A percentile compares a stretch with the other conserved stretches of the same genome.
These are phyloP conservation scores for Coemansia brasiliensis DNA, from an alignment of 192 early-diverging fungal species.

Conservation along the genomic window DNA sequence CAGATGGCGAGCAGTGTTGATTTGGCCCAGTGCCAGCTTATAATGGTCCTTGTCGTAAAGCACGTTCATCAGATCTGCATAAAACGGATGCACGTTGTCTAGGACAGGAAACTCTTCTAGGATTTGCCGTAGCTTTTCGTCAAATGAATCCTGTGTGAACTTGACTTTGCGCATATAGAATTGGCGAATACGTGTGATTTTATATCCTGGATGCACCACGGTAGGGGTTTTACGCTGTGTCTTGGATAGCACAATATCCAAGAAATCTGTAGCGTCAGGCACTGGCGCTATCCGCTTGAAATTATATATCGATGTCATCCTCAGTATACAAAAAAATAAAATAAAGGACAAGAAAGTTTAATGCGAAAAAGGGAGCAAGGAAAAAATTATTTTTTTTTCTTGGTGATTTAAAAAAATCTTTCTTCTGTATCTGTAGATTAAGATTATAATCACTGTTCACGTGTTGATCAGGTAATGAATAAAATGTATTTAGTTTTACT, in stretches of 20 bases:
- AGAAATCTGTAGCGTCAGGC: constrained; percentile 86
- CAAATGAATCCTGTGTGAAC: constrained; percentile 96
- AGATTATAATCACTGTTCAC: background rate
- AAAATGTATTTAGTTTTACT: background rate
- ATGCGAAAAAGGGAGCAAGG: background rate
- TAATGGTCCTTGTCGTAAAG: constrained; percentile 99
- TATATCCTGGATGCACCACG: constrained; percentile 95
- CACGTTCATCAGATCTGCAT: constrained; percentile 99
- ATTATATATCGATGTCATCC: constrained; percentile 82
- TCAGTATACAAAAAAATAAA: background rate
- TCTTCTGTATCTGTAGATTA: constrained; percentile 1
- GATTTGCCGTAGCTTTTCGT: constrained; percentile 93
- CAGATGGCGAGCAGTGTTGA: constrained; percentile 96
- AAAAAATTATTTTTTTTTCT: background rate
- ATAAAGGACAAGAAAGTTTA: background rate
- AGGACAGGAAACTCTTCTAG: constrained; percentile 96
- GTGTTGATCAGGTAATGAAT: background rate
- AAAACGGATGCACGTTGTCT: constrained; percentile 99
- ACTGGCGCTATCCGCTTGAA: constrained; percentile 98
- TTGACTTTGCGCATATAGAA: constrained; percentile 99
- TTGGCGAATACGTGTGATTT: constrained; percentile 93
- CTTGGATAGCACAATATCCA: constrained; percentile 97
- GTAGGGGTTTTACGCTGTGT: constrained; percentile 98
- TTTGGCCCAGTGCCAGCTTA: constrained; percentile 97
- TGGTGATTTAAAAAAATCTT: background rate